Base-by-base conservation (phyloP, 164 flowering plant genomes). In the Saururus chinensis region DNA sequence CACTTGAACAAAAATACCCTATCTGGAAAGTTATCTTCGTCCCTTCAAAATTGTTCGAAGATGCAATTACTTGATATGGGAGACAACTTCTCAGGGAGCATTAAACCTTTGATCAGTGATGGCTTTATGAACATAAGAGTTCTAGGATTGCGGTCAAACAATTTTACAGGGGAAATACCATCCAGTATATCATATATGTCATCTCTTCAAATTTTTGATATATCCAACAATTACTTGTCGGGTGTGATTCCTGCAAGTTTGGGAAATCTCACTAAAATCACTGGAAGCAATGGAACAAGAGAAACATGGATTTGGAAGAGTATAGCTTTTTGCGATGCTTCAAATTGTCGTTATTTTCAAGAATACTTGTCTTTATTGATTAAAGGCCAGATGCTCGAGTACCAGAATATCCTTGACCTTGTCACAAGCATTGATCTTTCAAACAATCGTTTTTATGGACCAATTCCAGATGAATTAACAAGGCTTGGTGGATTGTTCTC, bases 201-300 rank as follows among this genome's bases (percentile, higher is more conserved):
- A 30, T 30, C 37, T 30, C 37, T 30, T 30, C 6, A 6, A 6
- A 6, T 30, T 30, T 6, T 30, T 40, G 84, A 81, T 52, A 6
- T 30, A 30, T 30, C 37, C 6, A 30, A 53, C 4, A 79, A 74
- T n/a, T 61, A 66, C 59, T 21, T 81, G 9, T 59, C 70, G 1
- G 81, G 81, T 8, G 0, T 37, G 9, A 75, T 81, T 0, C 81
- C 77, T 24, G 51, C 13, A 9, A 75, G 81, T 40, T 63, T 78
- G 24, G 42, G 40, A 4, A 68, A 74, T 26, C 51, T 76, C 1
- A 66, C 35, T 21, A 68, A 68, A 24, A 67, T 76, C 37, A 30
- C 37, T 30, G 6, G 82, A 23, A 35, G 4, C n/a, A n/a, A n/a
- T n/a, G n/a, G n/a, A n/a, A n/a, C n/a, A n/a, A n/a, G n/a, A n/a